A percentile compares a stretch with the other conserved stretches of the same genome.
These are phyloP conservation scores for Paecilomyces fulvus DNA, from an alignment of 2,329 filamentous ascomycete species.

Conservation along the genomic window DNA sequence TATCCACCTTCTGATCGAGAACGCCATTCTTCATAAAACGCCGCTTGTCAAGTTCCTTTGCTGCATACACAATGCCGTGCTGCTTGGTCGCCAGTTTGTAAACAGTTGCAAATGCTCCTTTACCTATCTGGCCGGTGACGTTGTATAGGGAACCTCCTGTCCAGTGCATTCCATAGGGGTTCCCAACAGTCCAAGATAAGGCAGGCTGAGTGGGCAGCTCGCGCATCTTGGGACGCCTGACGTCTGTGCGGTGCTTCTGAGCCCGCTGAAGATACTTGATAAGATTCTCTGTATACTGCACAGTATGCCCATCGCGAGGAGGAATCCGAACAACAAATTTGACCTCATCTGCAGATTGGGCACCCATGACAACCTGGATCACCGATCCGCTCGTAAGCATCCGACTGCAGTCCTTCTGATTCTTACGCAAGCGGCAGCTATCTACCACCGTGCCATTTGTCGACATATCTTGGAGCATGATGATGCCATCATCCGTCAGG, in stretches of 20 bases:
- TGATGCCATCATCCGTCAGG: slow-evolving; percentile 71
- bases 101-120: slow-evolving; percentile 90
- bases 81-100: slow-evolving; percentile 82
- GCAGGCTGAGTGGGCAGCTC: slow-evolving; percentile 15
- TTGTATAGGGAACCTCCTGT: slow-evolving; percentile 79
- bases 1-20: slow-evolving; percentile 84
- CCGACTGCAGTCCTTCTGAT: slow-evolving; percentile 41
- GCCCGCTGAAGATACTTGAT: slow-evolving; percentile 52
- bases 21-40: slow-evolving; percentile 89
- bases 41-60: slow-evolving; percentile 90
- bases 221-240: slow-evolving; percentile 14
- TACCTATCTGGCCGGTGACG: slow-evolving; percentile 70
- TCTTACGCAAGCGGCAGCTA: slow-evolving; percentile 54
- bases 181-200: slow-evolving; percentile 26
- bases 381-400: slow-evolving; percentile 66
- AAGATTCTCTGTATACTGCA: slow-evolving; percentile 61
- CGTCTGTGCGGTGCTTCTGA: slow-evolving; percentile 15
- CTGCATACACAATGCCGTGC: slow-evolving; percentile 75
- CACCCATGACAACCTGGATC: slow-evolving; percentile 56
- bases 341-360: slow-evolving; percentile 51
- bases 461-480: slow-evolving; percentile 90
- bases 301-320: slow-evolving; percentile 59
- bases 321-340: slow-evolving; percentile 83
- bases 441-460: slow-evolving; percentile 96
- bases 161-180: slow-evolving; percentile 62